These are phyloP conservation scores for Vaccinium vitisidaea DNA, from an alignment of 148 eudicot genomes.

Conservation along the genomic window DNA sequence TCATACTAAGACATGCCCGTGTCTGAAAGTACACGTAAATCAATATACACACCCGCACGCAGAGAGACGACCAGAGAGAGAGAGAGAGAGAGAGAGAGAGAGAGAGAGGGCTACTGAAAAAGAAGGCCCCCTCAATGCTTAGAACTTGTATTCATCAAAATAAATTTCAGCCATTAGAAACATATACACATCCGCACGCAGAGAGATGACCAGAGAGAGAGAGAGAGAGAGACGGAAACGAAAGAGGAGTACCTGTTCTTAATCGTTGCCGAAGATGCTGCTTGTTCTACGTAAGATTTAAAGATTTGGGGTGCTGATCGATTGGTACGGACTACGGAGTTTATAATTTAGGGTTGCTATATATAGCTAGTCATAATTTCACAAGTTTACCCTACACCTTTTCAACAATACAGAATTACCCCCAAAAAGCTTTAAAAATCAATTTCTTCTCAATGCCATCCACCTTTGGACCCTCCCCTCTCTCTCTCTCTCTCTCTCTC, in stretches of 20 bases:
- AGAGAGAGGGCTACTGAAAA: no score
- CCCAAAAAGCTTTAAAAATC: background rate
- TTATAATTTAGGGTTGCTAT: background rate
- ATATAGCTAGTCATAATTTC: background rate
- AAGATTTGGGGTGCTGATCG: slow-evolving; percentile 6
- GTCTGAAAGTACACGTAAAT: no score
- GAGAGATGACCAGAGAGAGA: background rate
- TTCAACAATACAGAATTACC: background rate
- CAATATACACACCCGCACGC: no score
- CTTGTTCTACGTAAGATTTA: background rate
- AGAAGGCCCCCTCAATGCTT: background rate
- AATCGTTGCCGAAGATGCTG: background rate
- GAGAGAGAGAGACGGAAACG: background rate
- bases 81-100: no score
- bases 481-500: no score
- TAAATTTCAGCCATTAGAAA: background rate
- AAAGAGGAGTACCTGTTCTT: background rate
- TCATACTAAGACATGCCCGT: no score
- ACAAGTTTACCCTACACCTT: background rate
- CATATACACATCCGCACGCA: no score
- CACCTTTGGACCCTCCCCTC: no score
- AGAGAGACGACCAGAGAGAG: no score
- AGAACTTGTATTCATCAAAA: background rate
- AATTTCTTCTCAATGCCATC: no score
- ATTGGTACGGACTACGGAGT: background rate